Conservation (phyloP, 1,139 yeast genomes). For the Hansenula anomala region DNA sequence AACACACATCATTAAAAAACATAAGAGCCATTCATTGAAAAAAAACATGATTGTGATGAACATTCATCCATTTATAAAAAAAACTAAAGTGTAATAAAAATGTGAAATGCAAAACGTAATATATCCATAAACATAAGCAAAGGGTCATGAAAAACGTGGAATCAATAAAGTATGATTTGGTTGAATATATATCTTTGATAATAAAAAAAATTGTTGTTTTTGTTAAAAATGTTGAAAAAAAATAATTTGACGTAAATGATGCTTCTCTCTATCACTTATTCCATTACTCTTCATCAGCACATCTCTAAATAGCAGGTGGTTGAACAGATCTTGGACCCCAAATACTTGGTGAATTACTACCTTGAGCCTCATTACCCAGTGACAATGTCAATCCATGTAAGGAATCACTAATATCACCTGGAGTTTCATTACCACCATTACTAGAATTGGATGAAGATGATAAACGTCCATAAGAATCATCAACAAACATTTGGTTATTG, state of each 20-base stretch:
- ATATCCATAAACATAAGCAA: conserved; percentile 2
- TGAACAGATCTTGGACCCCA: conserved; percentile 22
- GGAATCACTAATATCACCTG: conserved; percentile 11
- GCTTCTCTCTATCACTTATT: too few relatives aligned
- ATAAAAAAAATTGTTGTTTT: too few relatives aligned
- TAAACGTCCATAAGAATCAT: conserved; percentile 5
- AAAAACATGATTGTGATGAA: too few relatives aligned
- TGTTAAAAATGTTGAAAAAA: too few relatives aligned
- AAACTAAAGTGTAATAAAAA: too few relatives aligned
- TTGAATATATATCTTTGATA: too few relatives aligned
- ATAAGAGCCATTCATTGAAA: too few relatives aligned
- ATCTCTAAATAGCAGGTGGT: conserved; percentile 11
- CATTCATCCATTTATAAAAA: too few relatives aligned
- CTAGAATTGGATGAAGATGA: conserved; percentile 7
- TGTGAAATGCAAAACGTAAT: neutral
- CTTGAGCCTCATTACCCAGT: conserved; percentile 11
- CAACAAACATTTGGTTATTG: neutral
- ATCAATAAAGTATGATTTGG: too few relatives aligned
- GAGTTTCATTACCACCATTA: conserved; percentile 13
- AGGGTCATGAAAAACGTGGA: conserved; percentile 1
- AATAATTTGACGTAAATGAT: too few relatives aligned
- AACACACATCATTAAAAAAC: too few relatives aligned
- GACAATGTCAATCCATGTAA: conserved; percentile 19
- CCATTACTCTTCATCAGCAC: too few relatives aligned
- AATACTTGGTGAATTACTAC: conserved; percentile 8